phyloP scores from a whole-genome alignment of 345 rosid genomes.

The Melastoma malabathricum region DNA sequence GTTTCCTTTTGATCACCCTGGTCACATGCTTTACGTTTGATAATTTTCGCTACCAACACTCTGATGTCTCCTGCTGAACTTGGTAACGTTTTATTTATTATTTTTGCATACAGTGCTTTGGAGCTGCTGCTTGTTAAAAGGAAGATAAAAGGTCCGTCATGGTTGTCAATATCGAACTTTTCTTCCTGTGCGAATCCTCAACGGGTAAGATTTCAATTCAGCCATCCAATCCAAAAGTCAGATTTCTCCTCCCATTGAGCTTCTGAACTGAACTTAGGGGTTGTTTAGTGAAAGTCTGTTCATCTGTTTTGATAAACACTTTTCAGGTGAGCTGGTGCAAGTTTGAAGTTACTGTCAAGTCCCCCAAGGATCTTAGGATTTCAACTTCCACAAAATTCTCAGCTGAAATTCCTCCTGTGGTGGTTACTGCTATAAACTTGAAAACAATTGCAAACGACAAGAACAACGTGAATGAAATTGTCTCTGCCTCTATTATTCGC shows the following conservation, averaged over 20 bases:
- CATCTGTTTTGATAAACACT: too few relatives aligned
- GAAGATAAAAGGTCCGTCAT: conserved; percentile 84
- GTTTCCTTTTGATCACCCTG: too few relatives aligned
- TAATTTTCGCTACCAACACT: too few relatives aligned
- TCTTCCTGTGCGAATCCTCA: conserved; percentile 54
- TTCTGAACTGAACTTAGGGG: not conserved
- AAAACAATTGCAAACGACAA: too few relatives aligned
- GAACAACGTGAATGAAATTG: too few relatives aligned
- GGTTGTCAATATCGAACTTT: conserved; percentile 76
- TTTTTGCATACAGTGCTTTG: conserved; percentile 58
- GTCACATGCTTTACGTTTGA: too few relatives aligned
- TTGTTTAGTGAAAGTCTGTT: not conserved
- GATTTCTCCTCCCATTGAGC: conserved; percentile 13
- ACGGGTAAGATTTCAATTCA: conserved; percentile 38
- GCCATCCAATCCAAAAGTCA: conserved; percentile 1
- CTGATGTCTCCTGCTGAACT: not conserved
- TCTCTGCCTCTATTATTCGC: too few relatives aligned
- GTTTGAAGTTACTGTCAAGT: conserved; percentile 64
- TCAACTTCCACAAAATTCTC: conserved; percentile 36
- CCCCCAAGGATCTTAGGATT: conserved; percentile 47
- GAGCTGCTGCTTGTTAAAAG: conserved; percentile 89
- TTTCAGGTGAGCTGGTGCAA: conserved; percentile 95
- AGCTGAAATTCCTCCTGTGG: conserved; percentile 65
- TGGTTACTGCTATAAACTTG: too few relatives aligned
- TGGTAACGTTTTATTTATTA: conserved; percentile 2